A percentile compares a stretch with the other conserved stretches of the same genome.
Evolutionary conservation across 1,284 basidiomycete genomes (phyloP).

Genomic region (Naganishia liquefaciens): DNA sequence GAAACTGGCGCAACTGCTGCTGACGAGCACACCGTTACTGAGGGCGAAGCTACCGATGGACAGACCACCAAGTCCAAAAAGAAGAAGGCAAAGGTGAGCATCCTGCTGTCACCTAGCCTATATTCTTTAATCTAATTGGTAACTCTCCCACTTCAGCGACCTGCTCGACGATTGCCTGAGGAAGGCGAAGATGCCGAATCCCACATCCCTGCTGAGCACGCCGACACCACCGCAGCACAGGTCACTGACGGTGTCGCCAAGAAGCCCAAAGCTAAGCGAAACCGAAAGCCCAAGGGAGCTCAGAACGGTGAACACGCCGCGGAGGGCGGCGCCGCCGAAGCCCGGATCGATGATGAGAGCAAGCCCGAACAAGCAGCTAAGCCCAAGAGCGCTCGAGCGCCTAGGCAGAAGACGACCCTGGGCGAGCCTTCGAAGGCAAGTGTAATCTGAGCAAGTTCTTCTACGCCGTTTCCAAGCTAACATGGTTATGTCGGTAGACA

Average conservation of each 20-base stretch:
- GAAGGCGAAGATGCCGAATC: constrained; percentile 41
- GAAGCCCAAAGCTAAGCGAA: constrained; percentile 33
- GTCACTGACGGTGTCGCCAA: constrained; percentile 27
- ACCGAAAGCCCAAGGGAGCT: constrained; percentile 38
- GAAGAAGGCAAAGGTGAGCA: constrained; percentile 41
- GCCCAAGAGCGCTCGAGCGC: constrained; percentile 18
- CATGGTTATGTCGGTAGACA: constrained; percentile 56
- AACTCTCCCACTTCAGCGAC: constrained; percentile 30
- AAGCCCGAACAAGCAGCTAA: constrained; percentile 45
- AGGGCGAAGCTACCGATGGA: constrained; percentile 34
- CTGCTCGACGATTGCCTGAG: constrained; percentile 49
- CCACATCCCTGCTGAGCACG: constrained; percentile 3
- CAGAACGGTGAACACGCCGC: constrained; percentile 44
- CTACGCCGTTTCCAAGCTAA: constrained; percentile 32
- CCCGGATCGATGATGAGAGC: constrained; percentile 45
- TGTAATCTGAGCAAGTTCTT: constrained; percentile 60
- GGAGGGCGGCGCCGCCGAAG: constrained; percentile 44
- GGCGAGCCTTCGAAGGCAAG: constrained; percentile 51
- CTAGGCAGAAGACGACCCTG: constrained; percentile 14
- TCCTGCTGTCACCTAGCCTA: constrained; percentile 32
- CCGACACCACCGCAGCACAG: constrained; percentile 28
- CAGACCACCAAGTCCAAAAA: constrained; percentile 43
- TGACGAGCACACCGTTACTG: constrained; percentile 38
- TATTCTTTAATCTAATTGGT: not conserved
- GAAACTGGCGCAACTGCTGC: constrained; percentile 38